Percentiles rank a stretch among this genome's conserved stretches.
These are phyloP conservation scores for Bisporella sp. DNA, from an alignment of 2,329 filamentous ascomycete genomes.

Conservation along the genomic window DNA sequence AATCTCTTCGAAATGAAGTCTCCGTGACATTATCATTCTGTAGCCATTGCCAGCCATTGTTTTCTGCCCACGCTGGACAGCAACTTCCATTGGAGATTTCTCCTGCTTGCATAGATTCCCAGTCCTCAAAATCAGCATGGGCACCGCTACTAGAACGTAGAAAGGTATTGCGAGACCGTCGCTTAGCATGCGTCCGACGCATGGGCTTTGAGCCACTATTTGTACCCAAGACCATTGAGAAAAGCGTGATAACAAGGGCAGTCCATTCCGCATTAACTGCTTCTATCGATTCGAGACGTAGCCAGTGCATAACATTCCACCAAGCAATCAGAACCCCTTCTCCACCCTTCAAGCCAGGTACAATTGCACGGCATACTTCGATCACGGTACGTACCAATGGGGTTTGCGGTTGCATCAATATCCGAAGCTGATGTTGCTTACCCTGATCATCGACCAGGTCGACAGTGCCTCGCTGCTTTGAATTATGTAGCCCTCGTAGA, in stretches of 20 bases:
- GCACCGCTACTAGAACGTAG: slow-evolving; percentile 43
- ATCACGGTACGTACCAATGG: slow-evolving; percentile 56
- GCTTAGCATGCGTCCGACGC: slow-evolving; percentile 25
- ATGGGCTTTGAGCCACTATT: slow-evolving; percentile 32
- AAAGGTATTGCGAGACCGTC: slow-evolving; percentile 33
- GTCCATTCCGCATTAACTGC: slow-evolving; percentile 61
- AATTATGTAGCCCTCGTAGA: slow-evolving; percentile 44
- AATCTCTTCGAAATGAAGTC: slow-evolving; percentile 13
- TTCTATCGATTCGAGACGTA: slow-evolving; percentile 41
- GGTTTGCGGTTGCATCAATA: slow-evolving; percentile 59
- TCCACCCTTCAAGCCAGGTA: slow-evolving; percentile 51
- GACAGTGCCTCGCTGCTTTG: slow-evolving; percentile 52
- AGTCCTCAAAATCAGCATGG: slow-evolving; percentile 32
- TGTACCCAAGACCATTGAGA: slow-evolving; percentile 57
- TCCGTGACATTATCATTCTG: slow-evolving; percentile 38
- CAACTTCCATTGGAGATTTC: slow-evolving; percentile 29
- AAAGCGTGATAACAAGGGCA: slow-evolving; percentile 54
- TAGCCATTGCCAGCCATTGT: slow-evolving; percentile 65
- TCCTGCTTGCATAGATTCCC: slow-evolving; percentile 39
- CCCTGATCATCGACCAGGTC: slow-evolving; percentile 59
- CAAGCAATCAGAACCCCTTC: slow-evolving; percentile 59
- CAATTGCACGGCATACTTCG: slow-evolving; percentile 54
- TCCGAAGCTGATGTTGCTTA: slow-evolving; percentile 57
- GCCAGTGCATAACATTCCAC: slow-evolving; percentile 70
- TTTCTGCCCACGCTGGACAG: slow-evolving; percentile 52